Base-by-base conservation (phyloP, 305 asterid species). In the Fraxinus paxiana region DNA sequence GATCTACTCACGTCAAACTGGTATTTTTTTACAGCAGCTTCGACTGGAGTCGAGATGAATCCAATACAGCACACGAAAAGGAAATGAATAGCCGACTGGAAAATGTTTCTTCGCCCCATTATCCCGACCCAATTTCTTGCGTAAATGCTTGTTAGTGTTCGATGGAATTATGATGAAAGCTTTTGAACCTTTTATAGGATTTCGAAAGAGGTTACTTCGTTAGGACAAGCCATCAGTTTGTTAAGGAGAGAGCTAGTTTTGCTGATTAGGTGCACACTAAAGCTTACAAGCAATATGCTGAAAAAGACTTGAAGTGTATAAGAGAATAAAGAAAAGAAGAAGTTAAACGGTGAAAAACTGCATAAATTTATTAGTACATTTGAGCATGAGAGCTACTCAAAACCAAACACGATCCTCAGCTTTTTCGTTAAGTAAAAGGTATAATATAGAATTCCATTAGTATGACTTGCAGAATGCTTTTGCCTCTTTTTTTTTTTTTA, bases 211-310 rank as follows among this genome's bases (percentile, higher is more conserved):
- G 81, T 18, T 77, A 73, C 69, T 59, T 56, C 41, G 87, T 82
- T 79, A 71, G 84, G 38, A 81, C 22, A 72, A 81, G 81, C 5
- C 87, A 85, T 84, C 87, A 87, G 84, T 86, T 90, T 69, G 95
- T 85, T 91, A 84, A 81, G 85, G 84, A 15, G 83, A 30, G 81
- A 81, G 82, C 10, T 41, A 72, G 82, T 18, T 26, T 70, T 83
- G 80, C 80, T 7, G 63, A 82, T 87, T 87, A 84, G 89, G 91
- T 89, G 87, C 84, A 84, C 80, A 46, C 77, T 71, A 86, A 89
- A 86, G 84, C 96, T 88, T 90, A 65, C 82, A 89, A 87, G 95
- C 95, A 89, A 89, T 87, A 88, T 77, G 34, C 24, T 84, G 90
- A 88, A 41, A 73, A 80, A 75, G 90, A 84, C 86, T 59, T 81